A percentile compares a stretch with the other conserved stretches of the same genome.
These are phyloP conservation scores for Heliocybe sulcata DNA, from an alignment of 1,284 basidiomycete genomes.

Conservation along the genomic window DNA sequence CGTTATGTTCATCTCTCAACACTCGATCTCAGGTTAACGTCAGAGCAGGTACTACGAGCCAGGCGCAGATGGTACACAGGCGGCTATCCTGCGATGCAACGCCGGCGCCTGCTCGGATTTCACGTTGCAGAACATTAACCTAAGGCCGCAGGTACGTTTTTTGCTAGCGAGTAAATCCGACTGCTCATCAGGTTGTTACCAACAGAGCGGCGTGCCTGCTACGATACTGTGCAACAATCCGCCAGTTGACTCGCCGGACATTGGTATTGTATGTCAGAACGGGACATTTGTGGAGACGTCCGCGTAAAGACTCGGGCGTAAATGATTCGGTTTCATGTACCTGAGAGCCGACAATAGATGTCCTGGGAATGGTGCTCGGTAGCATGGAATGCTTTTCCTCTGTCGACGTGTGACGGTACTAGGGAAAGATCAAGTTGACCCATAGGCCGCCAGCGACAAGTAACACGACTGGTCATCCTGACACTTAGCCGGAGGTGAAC, in stretches of 20 bases:
- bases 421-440: too few relatives aligned
- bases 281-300: slow-evolving; percentile 1
- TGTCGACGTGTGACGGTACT: too few relatives aligned
- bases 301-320: too few relatives aligned
- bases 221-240: slow-evolving; percentile 1
- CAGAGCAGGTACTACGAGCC: slow-evolving; percentile 1
- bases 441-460: too few relatives aligned
- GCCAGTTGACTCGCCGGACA: background rate
- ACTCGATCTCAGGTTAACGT: background rate
- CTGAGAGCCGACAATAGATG: too few relatives aligned
- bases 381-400: too few relatives aligned
- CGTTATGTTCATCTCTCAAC: slow-evolving; percentile 6
- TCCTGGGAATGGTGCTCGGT: too few relatives aligned
- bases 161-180: background rate
- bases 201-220: slow-evolving; percentile 1
- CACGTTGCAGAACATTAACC: background rate
- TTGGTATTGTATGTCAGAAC: background rate
- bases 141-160: background rate
- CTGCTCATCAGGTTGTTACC: background rate
- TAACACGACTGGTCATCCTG: too few relatives aligned
- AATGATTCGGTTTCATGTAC: too few relatives aligned
- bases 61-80: slow-evolving; percentile 1
- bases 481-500: too few relatives aligned
- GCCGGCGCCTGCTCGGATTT: background rate
- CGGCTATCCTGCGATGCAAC: background rate